Conservation (phyloP, 164 flowering plant genomes). For the Macadamia tetraphylla region DNA sequence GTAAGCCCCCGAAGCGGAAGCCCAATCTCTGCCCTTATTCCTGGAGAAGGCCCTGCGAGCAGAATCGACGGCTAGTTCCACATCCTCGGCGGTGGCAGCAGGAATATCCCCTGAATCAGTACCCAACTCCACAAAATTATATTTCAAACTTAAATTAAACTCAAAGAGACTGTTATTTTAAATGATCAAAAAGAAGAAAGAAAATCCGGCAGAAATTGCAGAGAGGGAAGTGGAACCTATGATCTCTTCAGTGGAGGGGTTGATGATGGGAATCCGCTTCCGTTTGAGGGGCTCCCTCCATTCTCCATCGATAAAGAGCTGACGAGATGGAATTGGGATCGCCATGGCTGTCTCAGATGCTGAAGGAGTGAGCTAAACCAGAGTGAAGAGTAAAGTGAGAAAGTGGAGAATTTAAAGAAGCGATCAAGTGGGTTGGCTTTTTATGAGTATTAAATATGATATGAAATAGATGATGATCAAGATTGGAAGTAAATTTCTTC, state of each 20-base stretch:
- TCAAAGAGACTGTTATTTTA: too few relatives aligned
- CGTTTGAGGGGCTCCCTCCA: constrained; percentile 65
- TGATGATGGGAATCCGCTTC: constrained; percentile 69
- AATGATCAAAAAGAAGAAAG: background rate
- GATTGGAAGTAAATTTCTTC: background rate
- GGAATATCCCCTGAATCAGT: constrained; percentile 71
- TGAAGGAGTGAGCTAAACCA: background rate
- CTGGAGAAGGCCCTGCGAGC: constrained; percentile 63
- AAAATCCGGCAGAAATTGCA: background rate
- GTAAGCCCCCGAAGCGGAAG: constrained; percentile 69
- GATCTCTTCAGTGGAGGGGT: constrained; percentile 75
- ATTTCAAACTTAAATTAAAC: background rate
- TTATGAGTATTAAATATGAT: too few relatives aligned
- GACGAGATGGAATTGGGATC: constrained; percentile 49
- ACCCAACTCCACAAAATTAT: background rate
- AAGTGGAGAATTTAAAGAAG: too few relatives aligned
- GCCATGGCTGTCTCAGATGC: constrained; percentile 30
- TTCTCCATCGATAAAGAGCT: constrained; percentile 84
- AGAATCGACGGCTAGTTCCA: constrained; percentile 78
- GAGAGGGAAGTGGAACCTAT: constrained; percentile 41
- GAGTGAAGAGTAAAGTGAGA: background rate
- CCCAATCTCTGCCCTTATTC: constrained; percentile 72
- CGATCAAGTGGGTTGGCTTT: too few relatives aligned
- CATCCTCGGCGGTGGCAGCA: constrained; percentile 88
- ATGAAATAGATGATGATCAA: background rate